Evolutionary conservation across 345 rosid species (phyloP).

Genomic region (Murraya paniculata): DNA sequence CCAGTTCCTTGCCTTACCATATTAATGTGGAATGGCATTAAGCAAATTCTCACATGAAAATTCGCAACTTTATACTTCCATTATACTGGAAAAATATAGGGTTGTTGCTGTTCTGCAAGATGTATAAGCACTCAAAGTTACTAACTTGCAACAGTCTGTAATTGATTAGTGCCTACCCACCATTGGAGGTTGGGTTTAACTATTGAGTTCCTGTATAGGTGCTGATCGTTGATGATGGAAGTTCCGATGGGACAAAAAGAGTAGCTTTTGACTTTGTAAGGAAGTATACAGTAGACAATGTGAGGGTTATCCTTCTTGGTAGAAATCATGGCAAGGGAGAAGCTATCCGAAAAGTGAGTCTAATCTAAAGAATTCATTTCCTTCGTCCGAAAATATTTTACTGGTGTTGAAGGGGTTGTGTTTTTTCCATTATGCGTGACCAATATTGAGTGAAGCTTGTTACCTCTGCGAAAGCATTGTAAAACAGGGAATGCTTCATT

Average conservation of each 20-base stretch:
- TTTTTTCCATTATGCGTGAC: slow-evolving; percentile 9
- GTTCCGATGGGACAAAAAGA: slow-evolving; percentile 78
- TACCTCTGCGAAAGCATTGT: slow-evolving; percentile 73
- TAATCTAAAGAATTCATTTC: slow-evolving; percentile 16
- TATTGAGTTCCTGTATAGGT: slow-evolving; percentile 45
- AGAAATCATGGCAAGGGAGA: slow-evolving; percentile 98
- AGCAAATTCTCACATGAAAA: neutral
- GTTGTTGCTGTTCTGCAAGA: neutral
- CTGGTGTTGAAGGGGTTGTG: slow-evolving; percentile 9
- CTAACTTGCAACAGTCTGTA: slow-evolving; percentile 3
- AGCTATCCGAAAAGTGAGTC: slow-evolving; percentile 97
- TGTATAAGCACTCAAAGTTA: neutral
- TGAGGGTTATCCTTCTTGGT: slow-evolving; percentile 87
- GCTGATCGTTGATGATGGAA: slow-evolving; percentile 92
- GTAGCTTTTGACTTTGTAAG: slow-evolving; percentile 79
- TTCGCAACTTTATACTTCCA: neutral
- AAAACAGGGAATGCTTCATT: slow-evolving; percentile 99
- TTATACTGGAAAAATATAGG: neutral
- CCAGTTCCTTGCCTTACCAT: neutral
- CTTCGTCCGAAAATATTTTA: neutral
- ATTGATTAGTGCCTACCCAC: neutral
- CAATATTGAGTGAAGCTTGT: slow-evolving; percentile 53
- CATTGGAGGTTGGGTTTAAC: slow-evolving; percentile 8
- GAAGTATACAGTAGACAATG: slow-evolving; percentile 69
- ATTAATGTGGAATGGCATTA: neutral